Evolutionary conservation across 805 yeast species (phyloP).

Genomic region (Sugiyamaella floridensis): DNA sequence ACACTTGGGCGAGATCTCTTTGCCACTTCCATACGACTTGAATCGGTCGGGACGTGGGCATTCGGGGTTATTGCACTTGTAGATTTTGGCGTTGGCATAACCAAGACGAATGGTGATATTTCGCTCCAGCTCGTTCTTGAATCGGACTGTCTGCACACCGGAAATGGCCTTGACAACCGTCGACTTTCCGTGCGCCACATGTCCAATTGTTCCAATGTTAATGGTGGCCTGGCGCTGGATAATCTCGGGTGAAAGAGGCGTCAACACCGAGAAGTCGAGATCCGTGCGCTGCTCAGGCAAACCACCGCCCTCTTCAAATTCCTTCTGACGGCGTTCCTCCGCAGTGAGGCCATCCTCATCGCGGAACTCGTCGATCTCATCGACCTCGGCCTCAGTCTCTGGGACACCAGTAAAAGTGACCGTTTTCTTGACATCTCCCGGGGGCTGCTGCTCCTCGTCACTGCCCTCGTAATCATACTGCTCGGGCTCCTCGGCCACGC

Average conservation of each 20-base stretch:
- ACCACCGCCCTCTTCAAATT: constrained; percentile 97
- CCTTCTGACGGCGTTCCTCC: constrained; percentile 71
- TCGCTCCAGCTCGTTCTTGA: constrained; percentile 98
- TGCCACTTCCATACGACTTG: constrained; percentile 88
- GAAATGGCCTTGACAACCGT: constrained; percentile 94
- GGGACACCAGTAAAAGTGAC: constrained; percentile 70
- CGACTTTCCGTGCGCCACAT: constrained; percentile 92
- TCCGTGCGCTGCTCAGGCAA: constrained; percentile 91
- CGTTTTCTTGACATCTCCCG: constrained; percentile 46
- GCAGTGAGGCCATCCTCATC: constrained; percentile 50
- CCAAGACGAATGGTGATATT: constrained; percentile 97
- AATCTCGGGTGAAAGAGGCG: constrained; percentile 90
- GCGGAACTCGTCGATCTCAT: constrained; percentile 42
- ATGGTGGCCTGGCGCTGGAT: constrained; percentile 96
- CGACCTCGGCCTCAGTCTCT: background rate
- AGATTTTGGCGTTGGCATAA: constrained; percentile 97
- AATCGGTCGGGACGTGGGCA: constrained; percentile 95
- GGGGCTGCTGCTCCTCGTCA: constrained; percentile 28
- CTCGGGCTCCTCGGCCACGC: constrained; percentile 36
- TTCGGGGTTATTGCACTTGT: constrained; percentile 76
- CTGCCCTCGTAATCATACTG: constrained; percentile 41
- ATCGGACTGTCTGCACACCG: constrained; percentile 98
- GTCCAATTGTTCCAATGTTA: constrained; percentile 96
- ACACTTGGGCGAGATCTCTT: constrained; percentile 91
- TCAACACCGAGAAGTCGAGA: constrained; percentile 74